Percentiles rank a stretch among this genome's conserved stretches.
phyloP scores from a whole-genome alignment of 2,329 filamentous ascomycete genomes.

The Trichophyton benhamiae region DNA sequence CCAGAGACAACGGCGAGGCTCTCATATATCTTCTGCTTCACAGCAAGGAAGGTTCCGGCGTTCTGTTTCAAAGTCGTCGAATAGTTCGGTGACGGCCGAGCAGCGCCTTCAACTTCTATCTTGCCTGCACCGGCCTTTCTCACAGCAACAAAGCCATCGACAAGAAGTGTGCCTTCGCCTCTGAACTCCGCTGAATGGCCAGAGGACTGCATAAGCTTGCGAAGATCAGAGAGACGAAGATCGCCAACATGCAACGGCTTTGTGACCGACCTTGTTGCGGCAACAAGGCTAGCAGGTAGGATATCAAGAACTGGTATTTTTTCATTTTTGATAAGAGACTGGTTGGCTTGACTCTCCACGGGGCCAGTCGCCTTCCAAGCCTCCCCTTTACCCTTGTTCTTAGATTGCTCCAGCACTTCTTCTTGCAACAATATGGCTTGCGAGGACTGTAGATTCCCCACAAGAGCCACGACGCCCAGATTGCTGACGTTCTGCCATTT shows the following conservation, averaged over 20 bases:
- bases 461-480: slow-evolving; percentile 83
- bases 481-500: slow-evolving; percentile 92
- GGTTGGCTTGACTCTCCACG: slow-evolving; percentile 14
- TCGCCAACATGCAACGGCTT: slow-evolving; percentile 93
- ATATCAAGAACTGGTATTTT: slow-evolving; percentile 45
- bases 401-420: slow-evolving; percentile 29
- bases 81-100: slow-evolving; percentile 37
- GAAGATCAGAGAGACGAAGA: slow-evolving; percentile 72
- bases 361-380: slow-evolving; percentile 22
- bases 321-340: slow-evolving; percentile 22
- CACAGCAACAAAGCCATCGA: slow-evolving; percentile 80
- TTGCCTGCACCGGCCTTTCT: slow-evolving; percentile 75
- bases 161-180: slow-evolving; percentile 79
- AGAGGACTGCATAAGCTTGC: slow-evolving; percentile 66
- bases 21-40: slow-evolving; percentile 85
- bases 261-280: slow-evolving; percentile 61
- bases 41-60: slow-evolving; percentile 66
- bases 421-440: slow-evolving; percentile 21
- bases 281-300: slow-evolving; percentile 49
- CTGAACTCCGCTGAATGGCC: slow-evolving; percentile 86
- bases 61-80: slow-evolving; percentile 35
- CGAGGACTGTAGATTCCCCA: slow-evolving; percentile 53
- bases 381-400: slow-evolving; percentile 42
- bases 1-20: slow-evolving; percentile 82
- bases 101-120: slow-evolving; percentile 76